Base-by-base conservation (phyloP, 164 flowering plant genomes). In the Dillenia suffruticosa region DNA sequence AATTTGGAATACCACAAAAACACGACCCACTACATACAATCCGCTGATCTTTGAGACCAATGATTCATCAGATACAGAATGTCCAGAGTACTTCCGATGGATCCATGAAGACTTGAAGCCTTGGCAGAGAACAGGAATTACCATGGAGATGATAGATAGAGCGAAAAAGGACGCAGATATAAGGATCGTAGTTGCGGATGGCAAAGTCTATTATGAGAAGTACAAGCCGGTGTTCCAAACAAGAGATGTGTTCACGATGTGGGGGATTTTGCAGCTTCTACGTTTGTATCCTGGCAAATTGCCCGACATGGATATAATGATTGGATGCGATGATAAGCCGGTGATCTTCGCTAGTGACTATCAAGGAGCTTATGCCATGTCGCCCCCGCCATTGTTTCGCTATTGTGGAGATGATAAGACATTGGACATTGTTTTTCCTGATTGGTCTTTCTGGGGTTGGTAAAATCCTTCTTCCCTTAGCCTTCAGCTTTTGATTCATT, bases 261-360 rank as follows among this genome's bases (percentile, higher is more conserved):
- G 85, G 85, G 85, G 85, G 1, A 19, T 81, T n/a, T 45, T 81
- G 49, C 85, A 81, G 66, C 74, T 81, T 10, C 67, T 79, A 43
- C 62, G 69, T 58, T 11, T 60, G 57, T 79, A 81, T 32, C 81
- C 82, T 3, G 82, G 82, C 0, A 53, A 32, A 49, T 12, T 79
- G 45, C 85, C 82, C 8, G 79, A 79, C 17, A 54, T 81, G 56
- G 85, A 81, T 16, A 32, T 81, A 8, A 67, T 81, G 77, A 72
- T 81, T n/a, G 69, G 66, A 59, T 76, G 77, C 63, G 68, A 44
- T 44, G 82, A 78, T 57, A 49, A 51, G 57, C 77, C 82, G 8
- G 68, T 67, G 1, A 51, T 76, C 24, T 1, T 12, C 8, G 57
- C 49, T 13, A 17, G 26, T 0, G 58, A 67, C 10, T 70, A 59